Base-by-base conservation (phyloP, 2,329 filamentous ascomycete species). In the Phoma sp. region DNA sequence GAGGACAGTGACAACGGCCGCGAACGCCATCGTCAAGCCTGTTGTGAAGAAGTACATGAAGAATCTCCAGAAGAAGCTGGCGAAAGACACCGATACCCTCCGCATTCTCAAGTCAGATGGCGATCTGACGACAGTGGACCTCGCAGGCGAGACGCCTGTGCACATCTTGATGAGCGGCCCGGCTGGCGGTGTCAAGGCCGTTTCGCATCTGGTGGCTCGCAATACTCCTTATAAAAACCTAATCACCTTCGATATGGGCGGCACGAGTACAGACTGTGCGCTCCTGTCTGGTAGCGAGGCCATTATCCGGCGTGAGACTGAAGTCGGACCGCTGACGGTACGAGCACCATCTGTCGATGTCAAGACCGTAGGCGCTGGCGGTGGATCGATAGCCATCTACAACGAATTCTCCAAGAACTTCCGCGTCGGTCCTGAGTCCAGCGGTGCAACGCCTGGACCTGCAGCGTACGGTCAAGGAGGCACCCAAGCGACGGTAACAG, bases 221-320 rank as follows among this genome's bases (percentile, higher is more conserved):
- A 75, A 76, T 47, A 80, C 79, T 0, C 73, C 75, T 0, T 80
- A 77, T 64, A 80, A 79, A 58, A 80, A 80, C 37, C 65, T 81
- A 24, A 80, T 81, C 46, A 81, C 79, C 0, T 69, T 82, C 10
- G 79, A 82, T 47, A 80, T 82, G 78, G 79, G 79, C n/a, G 79
- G 79, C 1, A 81, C 79, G 0, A 79, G 77, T 4, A 80, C 79
- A 0, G 79, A 82, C 48, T 79, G 78, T 54, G 78, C 79, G 1
- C 61, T 81, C 4, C 75, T 82, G 14, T 74, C 75, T 18, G 70
- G 78, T 14, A 75, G 76, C 2, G 73, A 77, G 48, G 76, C 76
- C 4, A 74, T 76, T 32, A 71, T 81, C 18, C 75, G 79, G 36
- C 70, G 79, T 30, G 78, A 81, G 58, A 81, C 78, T 0, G 71